Conservation (phyloP, 257 asterid species). For the Paulownia fortunei region DNA sequence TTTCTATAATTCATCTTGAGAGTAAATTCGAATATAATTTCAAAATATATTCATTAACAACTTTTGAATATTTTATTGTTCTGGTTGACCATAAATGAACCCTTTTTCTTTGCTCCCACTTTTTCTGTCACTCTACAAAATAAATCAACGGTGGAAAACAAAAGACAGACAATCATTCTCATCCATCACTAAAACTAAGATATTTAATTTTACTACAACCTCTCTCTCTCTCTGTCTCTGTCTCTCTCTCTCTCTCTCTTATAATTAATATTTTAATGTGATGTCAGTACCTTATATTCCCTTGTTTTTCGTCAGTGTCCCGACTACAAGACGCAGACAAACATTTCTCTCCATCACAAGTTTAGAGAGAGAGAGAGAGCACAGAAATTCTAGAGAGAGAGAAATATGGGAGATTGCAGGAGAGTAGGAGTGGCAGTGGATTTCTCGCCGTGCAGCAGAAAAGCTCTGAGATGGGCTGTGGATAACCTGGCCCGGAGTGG, state of each 20-base stretch:
- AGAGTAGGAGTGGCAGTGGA: constrained; percentile 88
- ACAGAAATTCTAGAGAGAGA: constrained; percentile 20
- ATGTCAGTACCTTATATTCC: not conserved
- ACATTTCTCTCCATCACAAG: not conserved
- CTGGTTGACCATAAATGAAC: too few species aligned
- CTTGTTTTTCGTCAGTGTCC: constrained; percentile 21
- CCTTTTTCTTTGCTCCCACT: too few species aligned
- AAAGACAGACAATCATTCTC: not conserved
- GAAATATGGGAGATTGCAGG: constrained; percentile 56
- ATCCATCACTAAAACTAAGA: constrained; percentile 5
- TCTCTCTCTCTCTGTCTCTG: not conserved
- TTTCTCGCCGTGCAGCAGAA: constrained; percentile 82
- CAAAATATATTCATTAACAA: too few species aligned
- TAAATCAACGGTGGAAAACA: not conserved
- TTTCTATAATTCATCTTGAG: too few species aligned
- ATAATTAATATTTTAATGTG: constrained; percentile 10
- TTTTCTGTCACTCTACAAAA: too few species aligned
- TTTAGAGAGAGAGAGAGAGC: constrained; percentile 13
- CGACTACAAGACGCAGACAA: not conserved
- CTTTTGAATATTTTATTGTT: not conserved
- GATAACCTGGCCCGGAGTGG: constrained; percentile 67
- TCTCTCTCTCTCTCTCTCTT: not conserved
- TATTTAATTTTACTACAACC: not conserved
- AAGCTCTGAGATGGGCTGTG: constrained; percentile 78
- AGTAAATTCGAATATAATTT: too few species aligned